These are phyloP conservation scores for Quercus mongolica DNA, from an alignment of 306 rosid species.

Conservation along the genomic window DNA sequence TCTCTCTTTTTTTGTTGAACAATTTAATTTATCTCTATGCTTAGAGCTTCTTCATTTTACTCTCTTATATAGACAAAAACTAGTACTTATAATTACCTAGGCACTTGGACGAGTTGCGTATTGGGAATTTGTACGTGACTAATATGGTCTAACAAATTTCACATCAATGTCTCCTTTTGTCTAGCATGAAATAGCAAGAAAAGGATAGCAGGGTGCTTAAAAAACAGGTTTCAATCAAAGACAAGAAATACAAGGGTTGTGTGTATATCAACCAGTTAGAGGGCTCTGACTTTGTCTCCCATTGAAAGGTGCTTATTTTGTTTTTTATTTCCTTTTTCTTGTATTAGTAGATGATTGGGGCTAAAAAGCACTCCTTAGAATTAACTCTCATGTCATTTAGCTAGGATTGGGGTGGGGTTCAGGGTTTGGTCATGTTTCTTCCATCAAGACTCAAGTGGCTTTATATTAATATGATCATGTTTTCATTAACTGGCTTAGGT, in stretches of 20 bases:
- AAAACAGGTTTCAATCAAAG: neutral
- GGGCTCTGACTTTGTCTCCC: neutral
- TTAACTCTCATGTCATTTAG: neutral
- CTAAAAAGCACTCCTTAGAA: neutral
- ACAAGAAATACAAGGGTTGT: neutral
- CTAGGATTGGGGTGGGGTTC: neutral
- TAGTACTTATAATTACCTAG: slow-evolving; percentile 10
- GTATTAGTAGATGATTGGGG: neutral
- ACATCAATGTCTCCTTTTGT: slow-evolving; percentile 64
- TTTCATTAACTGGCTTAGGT: neutral
- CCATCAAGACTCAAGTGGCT: neutral
- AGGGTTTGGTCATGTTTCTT: neutral
- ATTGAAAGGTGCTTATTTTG: neutral
- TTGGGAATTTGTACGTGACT: slow-evolving; percentile 35
- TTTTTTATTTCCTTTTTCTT: neutral
- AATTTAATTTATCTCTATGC: neutral
- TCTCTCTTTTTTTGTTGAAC: neutral
- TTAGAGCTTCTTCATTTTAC: slow-evolving; percentile 8
- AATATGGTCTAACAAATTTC: slow-evolving; percentile 40
- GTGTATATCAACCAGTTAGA: neutral
- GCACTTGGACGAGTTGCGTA: slow-evolving; percentile 18
- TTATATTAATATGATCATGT: neutral
- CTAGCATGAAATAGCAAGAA: slow-evolving; percentile 31
- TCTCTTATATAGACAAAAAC: slow-evolving; percentile 35
- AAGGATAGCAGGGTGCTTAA: slow-evolving; percentile 6